Conservation (phyloP, 352 stramenopile genomes). For the Pythium apleroticum region DNA sequence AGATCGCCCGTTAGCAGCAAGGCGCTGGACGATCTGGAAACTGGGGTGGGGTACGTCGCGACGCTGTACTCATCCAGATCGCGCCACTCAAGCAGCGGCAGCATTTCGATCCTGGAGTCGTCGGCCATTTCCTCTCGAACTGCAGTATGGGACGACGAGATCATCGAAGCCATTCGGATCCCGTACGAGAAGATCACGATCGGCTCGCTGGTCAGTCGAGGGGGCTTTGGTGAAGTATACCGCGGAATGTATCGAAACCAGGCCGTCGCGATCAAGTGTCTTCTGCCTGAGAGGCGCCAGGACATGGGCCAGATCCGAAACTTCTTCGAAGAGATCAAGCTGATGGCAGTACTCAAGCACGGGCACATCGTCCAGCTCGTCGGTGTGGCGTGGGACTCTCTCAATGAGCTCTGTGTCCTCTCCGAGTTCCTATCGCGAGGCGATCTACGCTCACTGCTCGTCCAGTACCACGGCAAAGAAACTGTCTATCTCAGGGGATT, state of each 20-base stretch:
- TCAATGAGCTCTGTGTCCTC: slow-evolving; percentile 27
- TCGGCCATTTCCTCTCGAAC: not conserved
- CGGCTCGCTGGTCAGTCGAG: slow-evolving; percentile 41
- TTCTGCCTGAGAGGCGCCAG: slow-evolving; percentile 47
- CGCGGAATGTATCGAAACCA: slow-evolving; percentile 42
- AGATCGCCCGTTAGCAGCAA: not conserved
- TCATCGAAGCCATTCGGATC: slow-evolving; percentile 33
- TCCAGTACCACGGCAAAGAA: slow-evolving; percentile 1
- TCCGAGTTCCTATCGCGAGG: slow-evolving; percentile 29
- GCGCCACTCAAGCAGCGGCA: not conserved
- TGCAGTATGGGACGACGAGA: slow-evolving; percentile 11
- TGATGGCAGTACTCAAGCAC: slow-evolving; percentile 63
- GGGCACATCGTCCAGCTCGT: slow-evolving; percentile 66
- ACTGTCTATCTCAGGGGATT: slow-evolving; percentile 2
- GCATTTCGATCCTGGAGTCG: not conserved
- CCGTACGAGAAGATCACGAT: slow-evolving; percentile 44
- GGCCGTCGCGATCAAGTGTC: slow-evolving; percentile 56
- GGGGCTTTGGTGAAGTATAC: slow-evolving; percentile 56
- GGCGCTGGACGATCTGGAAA: not conserved
- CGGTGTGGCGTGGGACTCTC: slow-evolving; percentile 58
- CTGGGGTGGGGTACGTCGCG: not conserved
- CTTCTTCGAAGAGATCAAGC: slow-evolving; percentile 54
- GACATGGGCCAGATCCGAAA: slow-evolving; percentile 52
- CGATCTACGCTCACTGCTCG: slow-evolving; percentile 17
- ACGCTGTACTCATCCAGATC: not conserved